A percentile compares a stretch with the other conserved stretches of the same genome.
phyloP scores from a whole-genome alignment of 179 eudicot species.

The Camellia oleifera region DNA sequence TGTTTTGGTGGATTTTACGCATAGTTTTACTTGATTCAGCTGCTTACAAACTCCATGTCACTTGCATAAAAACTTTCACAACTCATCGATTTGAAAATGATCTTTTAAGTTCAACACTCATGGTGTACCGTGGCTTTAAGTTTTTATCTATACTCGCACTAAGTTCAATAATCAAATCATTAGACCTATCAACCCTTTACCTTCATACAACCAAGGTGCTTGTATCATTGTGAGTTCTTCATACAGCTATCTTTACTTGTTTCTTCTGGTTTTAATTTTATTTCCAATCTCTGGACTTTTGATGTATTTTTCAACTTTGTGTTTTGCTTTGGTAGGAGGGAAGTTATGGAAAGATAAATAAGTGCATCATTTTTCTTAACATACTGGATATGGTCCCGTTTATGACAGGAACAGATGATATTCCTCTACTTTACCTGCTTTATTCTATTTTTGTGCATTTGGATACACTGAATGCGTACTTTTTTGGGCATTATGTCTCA shows the following conservation, averaged over 20 bases:
- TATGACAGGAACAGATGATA: constrained; percentile 82
- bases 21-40: not conserved
- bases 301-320: not conserved
- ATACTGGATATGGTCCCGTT: constrained; percentile 93
- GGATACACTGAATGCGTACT: constrained; percentile 87
- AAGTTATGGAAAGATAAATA: constrained; percentile 86
- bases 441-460: constrained; percentile 89
- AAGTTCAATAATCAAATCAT: not conserved
- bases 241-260: not conserved
- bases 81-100: not conserved
- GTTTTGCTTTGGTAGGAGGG: constrained; percentile 61
- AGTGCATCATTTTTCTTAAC: constrained; percentile 84
- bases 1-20: not conserved
- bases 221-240: not conserved
- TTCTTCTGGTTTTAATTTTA: not conserved
- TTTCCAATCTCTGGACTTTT: not conserved
- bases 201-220: not conserved
- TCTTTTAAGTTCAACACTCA: not conserved
- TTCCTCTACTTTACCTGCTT: constrained; percentile 87
- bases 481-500: constrained; percentile 88
- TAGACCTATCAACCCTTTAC: not conserved
- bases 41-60: not conserved
- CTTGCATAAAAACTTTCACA: not conserved
- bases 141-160: not conserved
- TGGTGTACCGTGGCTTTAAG: not conserved